phyloP scores from a whole-genome alignment of 176 grass and related monocot genomes.

The Hordeum vulgare region DNA sequence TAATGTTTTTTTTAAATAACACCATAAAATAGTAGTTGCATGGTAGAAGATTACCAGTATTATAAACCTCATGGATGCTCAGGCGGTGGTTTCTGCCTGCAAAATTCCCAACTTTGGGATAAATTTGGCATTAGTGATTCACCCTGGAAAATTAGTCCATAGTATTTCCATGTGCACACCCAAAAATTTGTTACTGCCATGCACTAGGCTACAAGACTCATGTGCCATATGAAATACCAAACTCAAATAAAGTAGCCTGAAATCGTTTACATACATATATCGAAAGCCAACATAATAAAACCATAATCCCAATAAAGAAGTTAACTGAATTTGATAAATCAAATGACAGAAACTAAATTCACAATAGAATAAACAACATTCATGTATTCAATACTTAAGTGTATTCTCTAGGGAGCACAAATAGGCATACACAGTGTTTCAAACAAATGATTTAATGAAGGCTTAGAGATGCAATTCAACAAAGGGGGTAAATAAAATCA shows the following conservation, averaged over 20 bases:
- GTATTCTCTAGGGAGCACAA: background rate
- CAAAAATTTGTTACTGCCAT: background rate
- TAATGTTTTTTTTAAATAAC: background rate
- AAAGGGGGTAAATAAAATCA: background rate
- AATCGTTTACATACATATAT: background rate
- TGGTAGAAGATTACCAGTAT: conserved; percentile 1
- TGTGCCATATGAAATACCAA: background rate
- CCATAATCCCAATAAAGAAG: background rate
- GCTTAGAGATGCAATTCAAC: background rate
- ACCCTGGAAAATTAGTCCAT: background rate
- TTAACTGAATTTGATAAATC: background rate
- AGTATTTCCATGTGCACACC: conserved; percentile 2
- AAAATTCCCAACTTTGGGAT: background rate
- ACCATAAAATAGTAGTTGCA: background rate
- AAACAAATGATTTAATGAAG: background rate
- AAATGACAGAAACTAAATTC: background rate
- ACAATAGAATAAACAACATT: background rate
- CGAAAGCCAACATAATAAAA: conserved; percentile 1
- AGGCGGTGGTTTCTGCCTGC: background rate
- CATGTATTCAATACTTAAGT: background rate
- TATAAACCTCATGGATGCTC: background rate
- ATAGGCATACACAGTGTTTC: background rate
- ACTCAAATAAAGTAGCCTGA: background rate
- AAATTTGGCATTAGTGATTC: background rate
- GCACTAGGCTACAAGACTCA: background rate